Evolutionary conservation across 305 asterid genomes (phyloP).

Genomic region (Fraxinus floribunda): DNA sequence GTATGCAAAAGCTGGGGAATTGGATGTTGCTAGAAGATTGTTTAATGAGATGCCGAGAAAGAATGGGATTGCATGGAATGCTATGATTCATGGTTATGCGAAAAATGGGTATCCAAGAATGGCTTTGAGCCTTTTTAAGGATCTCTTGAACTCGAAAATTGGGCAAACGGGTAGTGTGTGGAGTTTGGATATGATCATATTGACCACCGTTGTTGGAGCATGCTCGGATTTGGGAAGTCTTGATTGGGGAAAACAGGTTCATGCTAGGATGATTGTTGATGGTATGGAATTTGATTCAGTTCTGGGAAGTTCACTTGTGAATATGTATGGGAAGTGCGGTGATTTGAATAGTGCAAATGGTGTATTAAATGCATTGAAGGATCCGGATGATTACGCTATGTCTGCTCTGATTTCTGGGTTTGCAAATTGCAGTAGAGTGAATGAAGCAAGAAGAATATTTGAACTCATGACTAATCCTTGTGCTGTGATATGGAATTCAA

Average conservation of each 20-base stretch:
- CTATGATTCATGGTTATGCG: constrained; percentile 69
- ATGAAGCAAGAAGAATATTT: constrained; percentile 55
- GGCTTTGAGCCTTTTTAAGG: constrained; percentile 55
- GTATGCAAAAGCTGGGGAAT: constrained; percentile 47
- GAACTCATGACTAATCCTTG: constrained; percentile 43
- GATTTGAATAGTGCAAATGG: constrained; percentile 56
- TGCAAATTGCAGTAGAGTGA: constrained; percentile 50
- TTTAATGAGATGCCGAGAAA: constrained; percentile 64
- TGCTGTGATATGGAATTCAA: constrained; percentile 54
- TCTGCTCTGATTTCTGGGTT: constrained; percentile 57
- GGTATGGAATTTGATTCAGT: constrained; percentile 60
- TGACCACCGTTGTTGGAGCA: constrained; percentile 64
- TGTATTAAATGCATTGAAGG: constrained; percentile 38
- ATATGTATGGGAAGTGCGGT: constrained; percentile 77
- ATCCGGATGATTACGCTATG: constrained; percentile 61
- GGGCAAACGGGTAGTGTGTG: constrained; percentile 25
- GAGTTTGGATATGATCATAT: constrained; percentile 52
- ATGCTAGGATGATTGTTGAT: constrained; percentile 51
- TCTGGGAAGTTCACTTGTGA: constrained; percentile 65
- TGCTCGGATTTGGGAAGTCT: constrained; percentile 53
- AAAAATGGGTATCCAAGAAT: constrained; percentile 43
- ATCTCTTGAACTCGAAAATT: constrained; percentile 41
- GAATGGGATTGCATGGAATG: constrained; percentile 61
- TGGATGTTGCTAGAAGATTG: constrained; percentile 45
- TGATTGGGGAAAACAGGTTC: constrained; percentile 77